A percentile compares a stretch with the other conserved stretches of the same genome.
Conservation (phyloP, 192 early-diverging fungal genomes). For the Radiomyces spectabilis region DNA sequence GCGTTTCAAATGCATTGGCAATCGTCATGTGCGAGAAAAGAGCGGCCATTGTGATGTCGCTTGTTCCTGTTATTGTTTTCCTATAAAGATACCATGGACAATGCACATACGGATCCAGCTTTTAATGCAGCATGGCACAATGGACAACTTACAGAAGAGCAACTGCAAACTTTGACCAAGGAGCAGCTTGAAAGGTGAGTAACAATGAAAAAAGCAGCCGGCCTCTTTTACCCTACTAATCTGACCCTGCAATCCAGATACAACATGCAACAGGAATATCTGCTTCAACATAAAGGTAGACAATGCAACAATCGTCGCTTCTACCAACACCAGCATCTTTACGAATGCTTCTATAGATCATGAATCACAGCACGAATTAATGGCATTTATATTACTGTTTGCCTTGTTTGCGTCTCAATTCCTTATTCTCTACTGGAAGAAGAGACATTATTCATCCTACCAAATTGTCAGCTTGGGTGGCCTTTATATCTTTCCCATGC, state of each 20-base stretch:
- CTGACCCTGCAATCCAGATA: slow-evolving; percentile 4
- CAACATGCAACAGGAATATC: slow-evolving; percentile 17
- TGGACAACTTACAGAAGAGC: slow-evolving; percentile 1
- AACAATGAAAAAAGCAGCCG: background rate
- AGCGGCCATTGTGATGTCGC: too few species aligned
- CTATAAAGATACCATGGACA: background rate
- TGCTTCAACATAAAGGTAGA: slow-evolving; percentile 24
- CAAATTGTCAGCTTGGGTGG: slow-evolving; percentile 42
- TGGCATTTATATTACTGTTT: slow-evolving; percentile 49
- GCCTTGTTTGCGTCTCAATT: slow-evolving; percentile 50
- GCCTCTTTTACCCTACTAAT: background rate
- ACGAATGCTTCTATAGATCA: slow-evolving; percentile 26
- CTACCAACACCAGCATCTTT: background rate
- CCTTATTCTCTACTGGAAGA: slow-evolving; percentile 52
- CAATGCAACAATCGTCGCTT: background rate
- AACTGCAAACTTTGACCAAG: background rate
- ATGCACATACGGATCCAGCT: background rate
- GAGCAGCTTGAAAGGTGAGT: slow-evolving; percentile 15
- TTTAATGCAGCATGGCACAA: slow-evolving; percentile 7
- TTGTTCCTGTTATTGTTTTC: background rate
- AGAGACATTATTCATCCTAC: slow-evolving; percentile 49
- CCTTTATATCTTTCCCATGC: slow-evolving; percentile 36
- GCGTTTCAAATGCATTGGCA: too few species aligned
- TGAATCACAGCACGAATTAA: slow-evolving; percentile 43
- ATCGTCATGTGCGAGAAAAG: too few species aligned